Evolutionary conservation across 1,139 yeast species (phyloP).

Genomic region (Debaryomyces sp.): DNA sequence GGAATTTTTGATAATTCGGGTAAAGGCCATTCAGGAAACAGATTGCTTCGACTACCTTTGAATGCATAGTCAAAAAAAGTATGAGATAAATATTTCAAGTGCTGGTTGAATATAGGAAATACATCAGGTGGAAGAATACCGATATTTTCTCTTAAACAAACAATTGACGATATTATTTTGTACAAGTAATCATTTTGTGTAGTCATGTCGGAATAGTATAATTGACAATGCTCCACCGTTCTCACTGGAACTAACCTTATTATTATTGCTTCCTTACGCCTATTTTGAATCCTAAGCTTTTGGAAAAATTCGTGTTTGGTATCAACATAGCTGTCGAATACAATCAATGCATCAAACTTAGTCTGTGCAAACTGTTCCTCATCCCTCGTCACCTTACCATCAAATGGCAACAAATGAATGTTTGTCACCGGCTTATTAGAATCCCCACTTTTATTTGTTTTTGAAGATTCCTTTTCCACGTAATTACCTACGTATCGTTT

Average conservation of each 20-base stretch:
- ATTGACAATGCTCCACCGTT: constrained; percentile 77
- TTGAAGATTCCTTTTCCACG: constrained; percentile 40
- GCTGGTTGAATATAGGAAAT: constrained; percentile 72
- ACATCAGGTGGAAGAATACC: constrained; percentile 83
- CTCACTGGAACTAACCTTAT: constrained; percentile 74
- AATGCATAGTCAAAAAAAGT: constrained; percentile 56
- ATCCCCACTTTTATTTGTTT: constrained; percentile 20
- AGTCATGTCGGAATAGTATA: constrained; percentile 29
- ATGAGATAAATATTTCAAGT: constrained; percentile 59
- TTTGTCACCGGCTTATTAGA: constrained; percentile 20
- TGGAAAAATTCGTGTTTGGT: constrained; percentile 32
- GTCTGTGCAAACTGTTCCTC: constrained; percentile 25
- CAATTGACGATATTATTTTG: constrained; percentile 78
- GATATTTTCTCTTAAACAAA: constrained; percentile 79
- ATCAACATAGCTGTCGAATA: constrained; percentile 73
- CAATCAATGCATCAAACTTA: constrained; percentile 63
- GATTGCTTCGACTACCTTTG: constrained; percentile 22
- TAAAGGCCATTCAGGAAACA: constrained; percentile 67
- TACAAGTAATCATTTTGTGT: constrained; percentile 53
- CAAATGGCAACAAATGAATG: constrained; percentile 50
- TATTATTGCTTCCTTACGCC: constrained; percentile 51
- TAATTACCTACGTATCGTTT: constrained; percentile 67
- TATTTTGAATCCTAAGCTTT: constrained; percentile 35
- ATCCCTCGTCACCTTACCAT: constrained; percentile 35
- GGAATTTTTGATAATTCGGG: constrained; percentile 73